Evolutionary conservation across 2,329 filamentous ascomycete genomes (phyloP), one percentile per base, ranked within the genome.

Genomic region (Venturiaceae sp.): DNA sequence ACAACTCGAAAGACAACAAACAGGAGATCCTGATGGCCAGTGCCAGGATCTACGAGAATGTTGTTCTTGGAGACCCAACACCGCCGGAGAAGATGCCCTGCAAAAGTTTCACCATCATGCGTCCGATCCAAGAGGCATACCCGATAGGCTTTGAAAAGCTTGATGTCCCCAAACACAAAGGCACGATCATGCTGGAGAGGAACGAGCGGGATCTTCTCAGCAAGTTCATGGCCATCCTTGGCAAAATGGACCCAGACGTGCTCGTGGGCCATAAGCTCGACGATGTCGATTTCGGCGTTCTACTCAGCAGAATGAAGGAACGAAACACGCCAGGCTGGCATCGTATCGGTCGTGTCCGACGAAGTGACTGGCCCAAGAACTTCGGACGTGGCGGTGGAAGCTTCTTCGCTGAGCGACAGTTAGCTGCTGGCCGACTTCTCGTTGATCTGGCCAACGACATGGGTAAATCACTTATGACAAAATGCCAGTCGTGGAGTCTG

Each of bases 401-500:
- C 66, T 94, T 96, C 69, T 97, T 96, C 69, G 88, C 89, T 1
- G 94, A 99, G 71, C 86, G 92, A 60, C 90, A 96, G 68, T 74
- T 99, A 59, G 87, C 96, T 64, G 83, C 92, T 62, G 94, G 94
- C 41, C 86, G 94, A 65, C 77, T 99, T 61, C 82, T 97, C 59
- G 97, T 94, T 70, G 94, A 99, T 75, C 78, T 97, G 60, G 91
- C 87, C 60, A 99, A 99, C 70, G 94, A 99, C 65, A 89, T 95
- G 68, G 94, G 94, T 71, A 97, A 96, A 77, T 96, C 92, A 11
- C 83, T 91, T 63, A 97, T 97, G 92, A 86, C 83, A 66, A 96
- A 95, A 75, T 99, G 94, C 71, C 92, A 96, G 72, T 95, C 92
- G 3, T 99, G 94, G 94, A 96, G 88, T 71, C 79, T 99, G 71